These are phyloP conservation scores for Beauveria bassiana DNA, from an alignment of 2,329 filamentous ascomycete species.

Conservation along the genomic window DNA sequence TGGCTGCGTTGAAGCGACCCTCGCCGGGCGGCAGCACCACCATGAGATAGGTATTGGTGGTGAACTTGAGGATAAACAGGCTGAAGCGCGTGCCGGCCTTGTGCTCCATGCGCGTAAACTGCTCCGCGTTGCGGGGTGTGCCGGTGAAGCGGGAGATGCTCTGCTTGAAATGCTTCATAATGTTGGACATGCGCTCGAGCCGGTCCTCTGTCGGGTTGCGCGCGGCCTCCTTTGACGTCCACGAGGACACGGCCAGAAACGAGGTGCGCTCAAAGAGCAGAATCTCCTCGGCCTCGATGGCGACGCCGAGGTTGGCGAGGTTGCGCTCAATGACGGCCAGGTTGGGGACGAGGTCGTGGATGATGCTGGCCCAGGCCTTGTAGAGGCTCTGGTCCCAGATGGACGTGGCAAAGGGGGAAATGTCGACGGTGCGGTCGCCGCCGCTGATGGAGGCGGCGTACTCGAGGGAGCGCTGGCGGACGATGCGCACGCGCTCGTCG, in stretches of 20 bases:
- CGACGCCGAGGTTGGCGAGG: constrained; percentile 69
- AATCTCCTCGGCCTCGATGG: constrained; percentile 88
- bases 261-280: constrained; percentile 93
- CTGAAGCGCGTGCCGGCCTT: constrained; percentile 73
- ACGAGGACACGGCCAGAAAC: constrained; percentile 91
- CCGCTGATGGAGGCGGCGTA: constrained; percentile 32
- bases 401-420: constrained; percentile 87
- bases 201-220: constrained; percentile 86
- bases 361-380: constrained; percentile 97
- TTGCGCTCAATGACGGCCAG: constrained; percentile 81
- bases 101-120: constrained; percentile 74
- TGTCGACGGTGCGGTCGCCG: constrained; percentile 42
- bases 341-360: constrained; percentile 96
- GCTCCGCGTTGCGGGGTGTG: constrained; percentile 71
- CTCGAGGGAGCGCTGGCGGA: constrained; percentile 63
- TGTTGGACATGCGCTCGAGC: constrained; percentile 89
- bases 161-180: constrained; percentile 98
- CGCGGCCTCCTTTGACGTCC: constrained; percentile 66
- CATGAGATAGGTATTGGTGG: constrained; percentile 94
- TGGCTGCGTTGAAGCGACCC: constrained; percentile 80
- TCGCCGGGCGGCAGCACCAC: constrained; percentile 87
- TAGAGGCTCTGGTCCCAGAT: constrained; percentile 99
- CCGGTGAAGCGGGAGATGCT: constrained; percentile 66
- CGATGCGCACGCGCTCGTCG: constrained; percentile 70
- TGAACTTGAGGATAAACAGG: constrained; percentile 91